phyloP scores from a whole-genome alignment of 164 flowering plant genomes.

The Stephania cephalantha region DNA sequence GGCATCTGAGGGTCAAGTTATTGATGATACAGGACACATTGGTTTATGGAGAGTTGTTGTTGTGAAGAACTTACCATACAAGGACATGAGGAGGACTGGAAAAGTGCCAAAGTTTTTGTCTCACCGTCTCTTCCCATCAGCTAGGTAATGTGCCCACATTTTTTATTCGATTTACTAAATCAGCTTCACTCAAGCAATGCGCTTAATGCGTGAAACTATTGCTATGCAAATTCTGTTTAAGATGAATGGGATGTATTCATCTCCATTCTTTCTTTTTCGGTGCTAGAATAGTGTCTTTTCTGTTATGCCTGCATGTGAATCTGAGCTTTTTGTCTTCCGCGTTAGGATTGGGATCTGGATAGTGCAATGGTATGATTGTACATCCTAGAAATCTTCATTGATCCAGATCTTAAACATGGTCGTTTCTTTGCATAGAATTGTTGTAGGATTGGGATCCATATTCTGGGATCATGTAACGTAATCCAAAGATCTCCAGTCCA shows the following conservation, averaged over 20 bases:
- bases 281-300: background rate
- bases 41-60: slow-evolving; percentile 82
- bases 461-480: too few relatives aligned
- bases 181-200: background rate
- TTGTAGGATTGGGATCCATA: too few relatives aligned
- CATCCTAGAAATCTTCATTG: too few relatives aligned
- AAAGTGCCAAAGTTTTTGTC: slow-evolving; percentile 93
- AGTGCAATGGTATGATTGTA: too few relatives aligned
- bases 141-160: slow-evolving; percentile 44
- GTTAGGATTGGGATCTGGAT: background rate
- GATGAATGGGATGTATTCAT: background rate
- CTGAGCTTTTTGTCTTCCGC: background rate
- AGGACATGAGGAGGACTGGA: slow-evolving; percentile 88
- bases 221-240: background rate
- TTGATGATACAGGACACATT: slow-evolving; percentile 55
- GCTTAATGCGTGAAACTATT: background rate
- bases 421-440: too few relatives aligned
- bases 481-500: too few relatives aligned
- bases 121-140: slow-evolving; percentile 87
- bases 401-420: too few relatives aligned
- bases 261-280: background rate
- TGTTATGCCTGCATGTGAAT: background rate
- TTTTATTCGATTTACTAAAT: slow-evolving; percentile 4
- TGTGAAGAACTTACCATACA: slow-evolving; percentile 80
- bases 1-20: slow-evolving; percentile 59